Evolutionary conservation across 768 basidiomycete genomes (phyloP), one percentile per base, ranked within the genome.

Genomic region (Podaxis sp.): DNA sequence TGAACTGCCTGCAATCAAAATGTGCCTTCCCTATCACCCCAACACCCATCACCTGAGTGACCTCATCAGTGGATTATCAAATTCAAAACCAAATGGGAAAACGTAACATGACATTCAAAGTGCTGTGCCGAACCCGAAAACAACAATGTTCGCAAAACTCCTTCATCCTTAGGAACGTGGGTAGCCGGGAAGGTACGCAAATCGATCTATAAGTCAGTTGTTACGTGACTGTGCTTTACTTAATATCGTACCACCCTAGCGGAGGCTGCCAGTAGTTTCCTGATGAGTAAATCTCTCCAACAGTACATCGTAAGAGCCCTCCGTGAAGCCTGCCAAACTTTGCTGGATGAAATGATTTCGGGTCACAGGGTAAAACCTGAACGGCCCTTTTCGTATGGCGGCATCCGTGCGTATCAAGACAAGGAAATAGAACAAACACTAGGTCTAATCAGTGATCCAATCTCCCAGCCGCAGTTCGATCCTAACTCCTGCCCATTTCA

Each of bases 21-120:
- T 46, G 44, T 7, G n/a, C 7, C 44, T 46, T 46, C 44, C 17
- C 44, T 11, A 7, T 26, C 49, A 17, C 11, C 52, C 52, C 15
- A 54, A 19, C 28, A n/a, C 52, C 17, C 13, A n/a, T 36, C 52
- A 54, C 19, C 19, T 19, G 30, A 33, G 13, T 54, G 52, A 54
- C 52, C 33, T 54, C 52, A 54, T 54, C 52, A 30, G 17, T 15
- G 44, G n/a, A 54, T 54, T 54, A 54, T 54, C 52, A 54, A 54
- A 54, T 54, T 54, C 36, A 51, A 36, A 4, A 36, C 57, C 36
- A 49, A 59, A 59, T 59, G 46, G 24, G 38, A 46, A 46, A 46
- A 46, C 44, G n/a, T 46, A 19, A 52, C 19, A 52, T 26, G 52
- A 52, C 26, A n/a, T 33, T 33, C 3, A 52, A 13, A 30, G 8